Percentiles rank a stretch among this genome's conserved stretches.
Evolutionary conservation across 305 asterid genomes (phyloP).

Genomic region (Salvia sclarea): DNA sequence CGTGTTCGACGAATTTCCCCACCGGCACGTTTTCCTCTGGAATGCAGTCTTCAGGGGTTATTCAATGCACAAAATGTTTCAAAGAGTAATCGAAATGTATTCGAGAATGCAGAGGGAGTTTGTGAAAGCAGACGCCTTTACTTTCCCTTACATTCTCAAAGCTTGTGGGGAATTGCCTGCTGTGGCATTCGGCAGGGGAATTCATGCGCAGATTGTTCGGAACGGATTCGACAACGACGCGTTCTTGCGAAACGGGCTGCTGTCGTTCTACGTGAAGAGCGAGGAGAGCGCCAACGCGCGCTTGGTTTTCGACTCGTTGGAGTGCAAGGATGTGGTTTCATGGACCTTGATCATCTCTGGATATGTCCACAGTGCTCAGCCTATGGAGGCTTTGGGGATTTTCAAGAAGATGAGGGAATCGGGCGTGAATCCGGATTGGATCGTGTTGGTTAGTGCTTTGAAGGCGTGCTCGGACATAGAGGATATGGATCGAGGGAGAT

Average conservation of each 20-base stretch:
- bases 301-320: conserved; percentile 43
- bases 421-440: conserved; percentile 55
- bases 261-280: conserved; percentile 56
- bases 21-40: conserved; percentile 60
- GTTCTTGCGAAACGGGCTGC: conserved; percentile 56
- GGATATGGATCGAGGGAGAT: conserved; percentile 57
- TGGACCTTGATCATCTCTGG: conserved; percentile 74
- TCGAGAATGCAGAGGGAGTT: conserved; percentile 50
- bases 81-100: conserved; percentile 50
- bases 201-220: conserved; percentile 58
- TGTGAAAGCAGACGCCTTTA: conserved; percentile 58
- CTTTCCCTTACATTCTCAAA: conserved; percentile 60
- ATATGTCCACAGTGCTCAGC: conserved; percentile 50
- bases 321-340: conserved; percentile 47
- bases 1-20: conserved; percentile 66
- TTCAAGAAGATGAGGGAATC: conserved; percentile 58
- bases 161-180: conserved; percentile 57
- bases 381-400: conserved; percentile 53
- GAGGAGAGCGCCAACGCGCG: conserved; percentile 40
- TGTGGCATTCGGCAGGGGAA: conserved; percentile 45
- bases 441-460: conserved; percentile 53
- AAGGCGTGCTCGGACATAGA: conserved; percentile 57
- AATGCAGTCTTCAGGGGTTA: conserved; percentile 74
- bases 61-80: conserved; percentile 41
- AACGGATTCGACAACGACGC: conserved; percentile 48